A percentile compares a stretch with the other conserved stretches of the same genome.
phyloP scores from a whole-genome alignment of 2,329 filamentous ascomycete species.

The Apiospora malaysiana region DNA sequence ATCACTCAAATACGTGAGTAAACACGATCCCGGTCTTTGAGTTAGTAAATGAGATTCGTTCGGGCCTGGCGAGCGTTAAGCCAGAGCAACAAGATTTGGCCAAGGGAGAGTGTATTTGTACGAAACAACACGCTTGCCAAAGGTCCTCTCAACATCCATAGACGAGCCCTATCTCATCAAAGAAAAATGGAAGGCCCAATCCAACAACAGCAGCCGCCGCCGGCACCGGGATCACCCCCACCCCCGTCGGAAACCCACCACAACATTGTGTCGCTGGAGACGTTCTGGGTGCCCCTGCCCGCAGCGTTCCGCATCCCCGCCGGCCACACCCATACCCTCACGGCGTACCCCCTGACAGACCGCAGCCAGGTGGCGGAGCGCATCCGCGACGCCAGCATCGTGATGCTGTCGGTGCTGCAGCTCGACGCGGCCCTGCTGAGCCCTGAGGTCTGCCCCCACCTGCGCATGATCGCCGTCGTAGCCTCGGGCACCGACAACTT shows the following conservation, averaged over 20 bases:
- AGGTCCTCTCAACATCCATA: neutral
- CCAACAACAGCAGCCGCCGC: neutral
- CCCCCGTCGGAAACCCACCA: slow-evolving; percentile 33
- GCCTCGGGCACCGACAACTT: slow-evolving; percentile 46
- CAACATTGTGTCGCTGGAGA: slow-evolving; percentile 43
- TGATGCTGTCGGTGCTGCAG: slow-evolving; percentile 41
- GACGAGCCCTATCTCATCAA: neutral
- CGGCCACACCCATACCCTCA: slow-evolving; percentile 40
- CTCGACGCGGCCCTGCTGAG: slow-evolving; percentile 37
- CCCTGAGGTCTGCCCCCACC: slow-evolving; percentile 34
- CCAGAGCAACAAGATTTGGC: neutral
- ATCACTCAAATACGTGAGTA: neutral
- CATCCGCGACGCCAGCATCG: slow-evolving; percentile 43
- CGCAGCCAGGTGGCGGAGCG: slow-evolving; percentile 36
- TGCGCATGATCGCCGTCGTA: slow-evolving; percentile 42
- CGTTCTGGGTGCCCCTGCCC: slow-evolving; percentile 39
- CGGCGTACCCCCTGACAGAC: slow-evolving; percentile 35
- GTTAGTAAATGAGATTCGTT: neutral
- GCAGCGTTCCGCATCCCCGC: slow-evolving; percentile 34
- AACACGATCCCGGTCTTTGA: neutral
- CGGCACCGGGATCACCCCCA: slow-evolving; percentile 14
- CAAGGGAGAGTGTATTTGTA: neutral
- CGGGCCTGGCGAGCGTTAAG: neutral
- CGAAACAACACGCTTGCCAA: neutral
- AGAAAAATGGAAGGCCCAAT: neutral